Evolutionary conservation across 2,329 filamentous ascomycete genomes (phyloP), one percentile per base, ranked within the genome.

Genomic region (Xylariaceae sp.): DNA sequence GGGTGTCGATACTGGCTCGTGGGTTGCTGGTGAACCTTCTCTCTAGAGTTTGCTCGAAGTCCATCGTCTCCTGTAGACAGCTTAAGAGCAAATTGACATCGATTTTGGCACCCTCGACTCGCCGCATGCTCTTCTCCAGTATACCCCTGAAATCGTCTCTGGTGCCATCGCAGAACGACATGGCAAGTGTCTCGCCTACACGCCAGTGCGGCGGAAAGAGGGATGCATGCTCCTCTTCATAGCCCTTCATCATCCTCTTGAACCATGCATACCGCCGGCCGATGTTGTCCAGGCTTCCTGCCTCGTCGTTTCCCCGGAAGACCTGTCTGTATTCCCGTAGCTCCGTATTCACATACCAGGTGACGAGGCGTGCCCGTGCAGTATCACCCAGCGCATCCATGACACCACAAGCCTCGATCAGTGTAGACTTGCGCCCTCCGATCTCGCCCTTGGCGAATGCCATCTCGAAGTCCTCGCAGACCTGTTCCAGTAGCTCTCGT

Each of bases 401-500:
- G 35, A 99, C 92, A 55, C 89, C 75, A 66, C 94, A 97, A 1
- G 89, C 90, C 70, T 99, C 94, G 33, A 86, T 77, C 48, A 99
- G 77, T 66, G 86, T 85, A 12, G 76, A 80, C 58, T 82, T 83
- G 58, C 84, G 85, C 49, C 82, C 75, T 3, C 76, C 75, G 12
- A 96, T 83, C 69, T 97, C 92, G 18, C 83, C 85, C 69, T 92
- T 95, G 17, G 91, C 86, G 69, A 97, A 99, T 0, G 89, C 87
- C 51, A 96, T 81, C 74, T 99, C 94, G 66, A 99, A 99, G 69
- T 99, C 94, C 71, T 97, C 94, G 67, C 94, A 99, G n/a, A 99
- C 87, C 70, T 99, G 94, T 72, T 99, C 94, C 49, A 96, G 74
- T 51, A 99, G 73, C 68, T 96, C 91, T 52, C 91, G 78, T 72